Percentiles rank a stretch among this genome's conserved stretches.
phyloP scores from a whole-genome alignment of 768 basidiomycete species.

The Rhodosporidiobolus odoratus region DNA sequence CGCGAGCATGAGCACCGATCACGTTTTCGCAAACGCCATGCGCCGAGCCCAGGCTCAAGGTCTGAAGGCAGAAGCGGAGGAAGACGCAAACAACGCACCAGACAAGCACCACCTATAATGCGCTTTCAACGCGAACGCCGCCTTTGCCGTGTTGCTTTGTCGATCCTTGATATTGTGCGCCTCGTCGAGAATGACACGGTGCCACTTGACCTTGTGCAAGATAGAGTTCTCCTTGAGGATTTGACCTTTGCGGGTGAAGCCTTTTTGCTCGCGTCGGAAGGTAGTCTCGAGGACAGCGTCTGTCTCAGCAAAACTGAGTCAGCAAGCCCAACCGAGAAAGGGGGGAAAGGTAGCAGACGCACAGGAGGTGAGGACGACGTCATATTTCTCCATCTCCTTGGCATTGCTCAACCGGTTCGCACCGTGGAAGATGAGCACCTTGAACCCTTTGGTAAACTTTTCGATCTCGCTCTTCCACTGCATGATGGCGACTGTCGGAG shows the following conservation, averaged over 20 bases:
- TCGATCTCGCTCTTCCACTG: slow-evolving; percentile 94
- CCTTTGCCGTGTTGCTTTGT: slow-evolving; percentile 88
- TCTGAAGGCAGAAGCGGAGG: no score
- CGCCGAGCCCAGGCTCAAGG: no score
- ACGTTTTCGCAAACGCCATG: no score
- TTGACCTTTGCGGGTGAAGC: slow-evolving; percentile 77
- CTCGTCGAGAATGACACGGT: slow-evolving; percentile 44
- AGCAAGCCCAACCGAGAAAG: background rate
- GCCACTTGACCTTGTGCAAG: slow-evolving; percentile 72
- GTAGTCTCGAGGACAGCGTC: slow-evolving; percentile 85
- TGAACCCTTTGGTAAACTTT: slow-evolving; percentile 73
- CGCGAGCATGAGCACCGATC: background rate
- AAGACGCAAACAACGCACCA: slow-evolving; percentile 8
- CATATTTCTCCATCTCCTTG: slow-evolving; percentile 69
- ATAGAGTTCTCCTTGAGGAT: slow-evolving; percentile 84
- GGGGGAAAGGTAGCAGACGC: slow-evolving; percentile 42
- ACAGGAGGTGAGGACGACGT: slow-evolving; percentile 80
- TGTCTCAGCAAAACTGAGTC: slow-evolving; percentile 45
- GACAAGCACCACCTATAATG: slow-evolving; percentile 90
- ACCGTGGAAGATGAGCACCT: slow-evolving; percentile 60
- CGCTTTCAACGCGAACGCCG: slow-evolving; percentile 80
- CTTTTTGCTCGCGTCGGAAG: slow-evolving; percentile 85
- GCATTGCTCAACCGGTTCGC: slow-evolving; percentile 46
- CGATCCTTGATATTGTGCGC: slow-evolving; percentile 98
- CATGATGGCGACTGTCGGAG: slow-evolving; percentile 58